These are phyloP conservation scores for Lactifluus subvellereus DNA, from an alignment of 768 basidiomycete genomes.

Conservation along the genomic window DNA sequence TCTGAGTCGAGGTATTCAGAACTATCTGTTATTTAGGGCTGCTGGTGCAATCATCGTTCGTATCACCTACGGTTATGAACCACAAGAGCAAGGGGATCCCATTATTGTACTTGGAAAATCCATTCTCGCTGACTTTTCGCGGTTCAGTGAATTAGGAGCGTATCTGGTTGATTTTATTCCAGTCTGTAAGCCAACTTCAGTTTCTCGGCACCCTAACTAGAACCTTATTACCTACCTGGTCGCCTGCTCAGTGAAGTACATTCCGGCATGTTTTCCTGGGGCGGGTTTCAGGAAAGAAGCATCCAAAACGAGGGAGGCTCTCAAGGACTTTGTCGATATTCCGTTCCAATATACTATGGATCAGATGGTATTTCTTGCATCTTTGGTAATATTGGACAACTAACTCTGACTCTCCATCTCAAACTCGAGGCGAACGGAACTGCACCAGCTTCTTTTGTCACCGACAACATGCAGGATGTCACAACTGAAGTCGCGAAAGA, in stretches of 20 bases:
- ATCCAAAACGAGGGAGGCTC: background rate
- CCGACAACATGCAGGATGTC: slow-evolving; percentile 6
- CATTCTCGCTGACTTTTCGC: background rate
- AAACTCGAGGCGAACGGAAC: background rate
- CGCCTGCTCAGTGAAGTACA: background rate
- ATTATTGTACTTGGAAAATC: background rate
- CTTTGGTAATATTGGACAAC: background rate
- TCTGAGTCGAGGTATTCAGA: background rate
- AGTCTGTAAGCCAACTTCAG: background rate
- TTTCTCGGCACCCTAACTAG: background rate
- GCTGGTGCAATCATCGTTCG: slow-evolving; percentile 24
- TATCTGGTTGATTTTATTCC: slow-evolving; percentile 2
- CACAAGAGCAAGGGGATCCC: background rate
- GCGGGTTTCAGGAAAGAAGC: background rate
- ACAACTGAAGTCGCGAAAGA: background rate
- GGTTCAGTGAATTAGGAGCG: background rate
- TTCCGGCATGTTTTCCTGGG: slow-evolving; percentile 7
- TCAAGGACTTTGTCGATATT: background rate
- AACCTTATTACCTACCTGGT: background rate
- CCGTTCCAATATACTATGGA: slow-evolving; percentile 9
- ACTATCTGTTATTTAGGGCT: background rate
- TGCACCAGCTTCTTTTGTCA: slow-evolving; percentile 3
- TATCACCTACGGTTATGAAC: slow-evolving; percentile 27
- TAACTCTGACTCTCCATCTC: background rate
- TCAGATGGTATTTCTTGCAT: background rate